phyloP scores from a whole-genome alignment of 139 green algal genomes.

The Zygnema circumcarinatum region DNA sequence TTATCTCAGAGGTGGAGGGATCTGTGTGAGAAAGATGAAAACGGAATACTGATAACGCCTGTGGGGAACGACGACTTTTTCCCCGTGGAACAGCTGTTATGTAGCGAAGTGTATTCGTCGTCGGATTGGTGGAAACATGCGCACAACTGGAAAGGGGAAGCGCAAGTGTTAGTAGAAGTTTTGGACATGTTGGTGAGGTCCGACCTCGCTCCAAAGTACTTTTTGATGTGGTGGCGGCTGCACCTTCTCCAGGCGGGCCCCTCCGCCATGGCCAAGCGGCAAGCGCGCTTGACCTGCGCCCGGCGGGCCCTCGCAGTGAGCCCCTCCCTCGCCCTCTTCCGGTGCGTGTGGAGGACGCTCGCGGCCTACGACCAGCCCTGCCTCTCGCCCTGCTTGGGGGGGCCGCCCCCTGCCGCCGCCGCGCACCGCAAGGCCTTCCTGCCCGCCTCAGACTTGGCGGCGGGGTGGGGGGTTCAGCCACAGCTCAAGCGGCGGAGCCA shows the following conservation, averaged over 20 bases:
- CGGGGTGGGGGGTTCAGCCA: no score
- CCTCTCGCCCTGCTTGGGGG: not conserved
- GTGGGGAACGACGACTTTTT: not conserved
- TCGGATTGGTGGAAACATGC: no score
- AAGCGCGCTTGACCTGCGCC: not conserved
- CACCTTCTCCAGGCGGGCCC: not conserved
- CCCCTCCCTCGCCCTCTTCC: not conserved
- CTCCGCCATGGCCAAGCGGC: not conserved
- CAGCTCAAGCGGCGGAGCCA: not conserved
- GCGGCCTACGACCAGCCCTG: not conserved
- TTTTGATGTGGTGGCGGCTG: not conserved
- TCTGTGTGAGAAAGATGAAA: not conserved
- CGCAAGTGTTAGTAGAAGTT: not conserved
- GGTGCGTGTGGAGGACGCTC: constrained; percentile 9
- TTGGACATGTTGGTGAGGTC: not conserved
- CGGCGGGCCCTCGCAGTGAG: not conserved
- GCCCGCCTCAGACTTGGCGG: not conserved
- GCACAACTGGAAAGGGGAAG: not conserved
- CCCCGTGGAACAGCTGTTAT: not conserved
- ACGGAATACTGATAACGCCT: not conserved
- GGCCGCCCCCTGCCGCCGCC: no score
- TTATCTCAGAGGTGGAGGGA: not conserved
- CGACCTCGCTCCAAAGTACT: not conserved
- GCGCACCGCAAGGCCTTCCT: no score
- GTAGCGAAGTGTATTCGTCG: not conserved